Percentiles rank a stretch among this genome's conserved stretches.
phyloP scores from a whole-genome alignment of 345 rosid genomes.

The Populus ilicifolia region DNA sequence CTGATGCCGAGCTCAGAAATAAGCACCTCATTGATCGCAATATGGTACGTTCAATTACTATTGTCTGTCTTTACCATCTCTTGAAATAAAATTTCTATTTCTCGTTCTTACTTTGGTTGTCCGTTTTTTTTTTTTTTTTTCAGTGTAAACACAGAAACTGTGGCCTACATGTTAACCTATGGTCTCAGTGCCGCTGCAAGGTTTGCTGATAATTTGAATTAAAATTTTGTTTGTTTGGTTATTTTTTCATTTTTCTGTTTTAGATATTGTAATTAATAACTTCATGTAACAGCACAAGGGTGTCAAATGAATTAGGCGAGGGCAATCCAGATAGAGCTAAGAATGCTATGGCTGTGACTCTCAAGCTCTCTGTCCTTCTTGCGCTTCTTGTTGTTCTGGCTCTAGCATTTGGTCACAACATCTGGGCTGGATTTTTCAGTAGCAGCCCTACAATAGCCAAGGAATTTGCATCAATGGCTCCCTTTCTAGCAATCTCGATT shows the following conservation, averaged over 20 bases:
- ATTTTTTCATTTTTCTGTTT: background rate
- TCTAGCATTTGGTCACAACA: slow-evolving; percentile 47
- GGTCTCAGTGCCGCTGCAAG: slow-evolving; percentile 87
- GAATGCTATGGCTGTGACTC: slow-evolving; percentile 12
- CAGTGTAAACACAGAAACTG: slow-evolving; percentile 59
- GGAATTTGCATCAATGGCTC: slow-evolving; percentile 48
- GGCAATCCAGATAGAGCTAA: slow-evolving; percentile 25
- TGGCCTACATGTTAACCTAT: slow-evolving; percentile 60
- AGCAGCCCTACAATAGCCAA: slow-evolving; percentile 31
- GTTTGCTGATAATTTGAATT: slow-evolving; percentile 30
- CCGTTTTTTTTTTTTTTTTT: background rate
- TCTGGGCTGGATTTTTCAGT: slow-evolving; percentile 64
- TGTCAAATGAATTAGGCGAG: slow-evolving; percentile 78
- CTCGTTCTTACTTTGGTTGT: background rate
- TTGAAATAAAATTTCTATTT: no score
- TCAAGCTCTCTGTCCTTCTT: slow-evolving; percentile 40
- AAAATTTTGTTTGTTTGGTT: no score
- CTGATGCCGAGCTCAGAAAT: slow-evolving; percentile 20
- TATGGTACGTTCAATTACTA: slow-evolving; percentile 4
- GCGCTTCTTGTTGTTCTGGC: slow-evolving; percentile 38
- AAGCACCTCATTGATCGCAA: slow-evolving; percentile 19
- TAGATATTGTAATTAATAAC: background rate
- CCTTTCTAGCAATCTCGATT: slow-evolving; percentile 52
- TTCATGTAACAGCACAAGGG: slow-evolving; percentile 55
- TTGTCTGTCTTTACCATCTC: no score